Base-by-base conservation (phyloP, 257 asterid genomes). In the Solanum chiquidenum region DNA sequence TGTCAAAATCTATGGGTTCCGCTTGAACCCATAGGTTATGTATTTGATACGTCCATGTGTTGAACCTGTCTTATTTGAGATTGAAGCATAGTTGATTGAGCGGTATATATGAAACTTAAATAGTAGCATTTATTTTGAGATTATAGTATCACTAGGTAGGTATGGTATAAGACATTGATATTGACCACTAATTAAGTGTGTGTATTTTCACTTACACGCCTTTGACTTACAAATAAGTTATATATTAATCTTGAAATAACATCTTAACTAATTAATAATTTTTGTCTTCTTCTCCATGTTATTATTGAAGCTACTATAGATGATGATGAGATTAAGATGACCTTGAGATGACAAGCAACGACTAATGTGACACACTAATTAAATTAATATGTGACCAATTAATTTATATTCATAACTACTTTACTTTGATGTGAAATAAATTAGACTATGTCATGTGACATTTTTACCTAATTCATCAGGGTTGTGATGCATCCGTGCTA, bases 401-500 rank as follows among this genome's bases (percentile, higher is more conserved):
- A 72, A 60, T 60, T 10, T 60, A 60, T 72, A 33, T 23, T 72
- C 25, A 18, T 33, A 72, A 71, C 44, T 33, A 72, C 42, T 72
- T 72, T 33, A 16, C 42, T 72, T 33, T 4, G 42, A 33, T 1
- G 33, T 12, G 14, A 33, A 33, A 16, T 18, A 44, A 68, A 27
- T 68, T 68, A 27, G 34, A 40, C 35, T n/a, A 68, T 83, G 42
- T 38, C 42, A 8, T 8, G 11, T 87, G 58, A 71, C 46, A 29
- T 6, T n/a, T 62, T 44, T 87, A 14, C 13, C 5, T 72, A 72
- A 72, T 72, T 33, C 14, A 35, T 73, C 87, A 96, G 98, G 99
- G 99, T 60, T 96, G 99, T 77, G 99, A 96, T 89, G 98, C 96
- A 16, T 95, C 98, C 0, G 95, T 94, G 18, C 69, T 96, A 82